Conservation (phyloP, 2,329 filamentous ascomycete genomes). For the Monilinia fructicola region DNA sequence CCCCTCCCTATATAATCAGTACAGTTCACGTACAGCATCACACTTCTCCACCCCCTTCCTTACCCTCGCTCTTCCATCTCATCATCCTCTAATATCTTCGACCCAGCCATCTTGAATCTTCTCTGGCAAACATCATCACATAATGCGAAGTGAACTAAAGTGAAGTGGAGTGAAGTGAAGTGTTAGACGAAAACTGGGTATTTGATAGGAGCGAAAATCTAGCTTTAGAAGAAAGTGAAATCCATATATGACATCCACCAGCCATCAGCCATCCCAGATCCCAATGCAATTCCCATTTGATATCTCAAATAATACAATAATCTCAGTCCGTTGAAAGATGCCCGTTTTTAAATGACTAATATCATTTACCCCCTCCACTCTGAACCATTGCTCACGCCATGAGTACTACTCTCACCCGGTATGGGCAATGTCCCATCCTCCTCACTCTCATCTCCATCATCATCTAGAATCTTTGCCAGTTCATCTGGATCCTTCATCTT, state of each 20-base stretch:
- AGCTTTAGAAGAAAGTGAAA: neutral
- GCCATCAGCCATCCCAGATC: neutral
- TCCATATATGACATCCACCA: neutral
- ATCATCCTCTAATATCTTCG: neutral
- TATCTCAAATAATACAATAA: slow-evolving; percentile 5
- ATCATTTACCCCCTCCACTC: slow-evolving; percentile 19
- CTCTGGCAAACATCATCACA: neutral
- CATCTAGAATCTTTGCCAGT: slow-evolving; percentile 59
- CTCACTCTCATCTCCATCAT: slow-evolving; percentile 48
- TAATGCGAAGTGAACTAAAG: neutral
- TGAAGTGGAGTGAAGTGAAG: neutral
- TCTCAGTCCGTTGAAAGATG: neutral
- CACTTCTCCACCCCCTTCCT: too few species aligned
- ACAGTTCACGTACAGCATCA: too few species aligned
- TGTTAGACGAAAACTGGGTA: neutral
- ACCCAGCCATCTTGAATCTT: neutral
- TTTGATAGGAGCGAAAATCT: neutral
- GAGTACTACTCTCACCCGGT: neutral
- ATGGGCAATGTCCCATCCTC: slow-evolving; percentile 13
- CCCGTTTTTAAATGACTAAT: neutral
- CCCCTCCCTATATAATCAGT: too few species aligned
- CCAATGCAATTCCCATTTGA: neutral
- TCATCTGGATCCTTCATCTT: slow-evolving; percentile 68
- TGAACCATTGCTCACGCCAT: slow-evolving; percentile 15
- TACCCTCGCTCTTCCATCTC: neutral